Evolutionary conservation across 78 protist genomes (phyloP).

Genomic region (Dictyostelium firmibasis): DNA sequence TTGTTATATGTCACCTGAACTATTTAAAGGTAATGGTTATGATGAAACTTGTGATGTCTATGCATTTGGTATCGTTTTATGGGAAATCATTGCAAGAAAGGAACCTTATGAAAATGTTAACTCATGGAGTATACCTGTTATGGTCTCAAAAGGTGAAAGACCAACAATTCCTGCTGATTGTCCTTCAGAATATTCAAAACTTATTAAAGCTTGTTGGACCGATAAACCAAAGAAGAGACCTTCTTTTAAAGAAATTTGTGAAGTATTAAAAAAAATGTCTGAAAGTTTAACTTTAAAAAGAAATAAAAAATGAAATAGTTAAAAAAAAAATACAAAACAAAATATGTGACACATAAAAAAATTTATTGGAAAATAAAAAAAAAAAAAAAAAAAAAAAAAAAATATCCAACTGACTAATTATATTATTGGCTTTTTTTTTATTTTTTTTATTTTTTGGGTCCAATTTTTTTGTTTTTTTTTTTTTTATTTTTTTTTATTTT

Average conservation of each 20-base stretch:
- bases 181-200: constrained; percentile 31
- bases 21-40: constrained; percentile 67
- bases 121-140: constrained; percentile 63
- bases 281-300: constrained; percentile 27
- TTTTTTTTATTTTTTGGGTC: background rate
- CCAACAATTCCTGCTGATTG: constrained; percentile 65
- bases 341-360: background rate
- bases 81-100: constrained; percentile 38
- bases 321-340: background rate
- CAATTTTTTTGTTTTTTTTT: background rate
- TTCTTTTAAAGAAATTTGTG: constrained; percentile 37
- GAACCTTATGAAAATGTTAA: constrained; percentile 67
- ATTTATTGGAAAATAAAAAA: too few relatives aligned
- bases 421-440: background rate
- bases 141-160: constrained; percentile 68
- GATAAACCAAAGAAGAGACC: constrained; percentile 82
- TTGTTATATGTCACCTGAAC: constrained; percentile 79
- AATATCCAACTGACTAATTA: background rate
- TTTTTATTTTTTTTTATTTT: background rate
- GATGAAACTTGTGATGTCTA: constrained; percentile 78
- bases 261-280: background rate
- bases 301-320: constrained; percentile 2
- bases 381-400: background rate
- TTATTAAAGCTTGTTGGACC: constrained; percentile 68
- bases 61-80: constrained; percentile 60